Evolutionary conservation across 2,329 filamentous ascomycete species (phyloP).

Genomic region (Cladosporium cucumerinum): DNA sequence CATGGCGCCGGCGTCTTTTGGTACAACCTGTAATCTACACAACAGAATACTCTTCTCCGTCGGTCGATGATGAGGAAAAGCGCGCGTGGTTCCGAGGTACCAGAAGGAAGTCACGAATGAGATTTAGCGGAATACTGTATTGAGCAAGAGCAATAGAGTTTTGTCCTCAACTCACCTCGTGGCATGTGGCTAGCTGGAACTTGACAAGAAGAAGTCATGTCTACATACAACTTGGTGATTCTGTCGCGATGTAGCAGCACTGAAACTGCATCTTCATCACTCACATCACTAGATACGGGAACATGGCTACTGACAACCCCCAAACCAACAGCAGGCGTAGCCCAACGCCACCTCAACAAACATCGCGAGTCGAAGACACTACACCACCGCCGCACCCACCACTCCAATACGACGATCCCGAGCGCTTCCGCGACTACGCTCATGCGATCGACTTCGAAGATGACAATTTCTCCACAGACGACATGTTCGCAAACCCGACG

Average conservation of each 20-base stretch:
- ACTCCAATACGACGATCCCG: not conserved
- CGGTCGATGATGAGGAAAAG: constrained; percentile 8
- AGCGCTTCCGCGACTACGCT: not conserved
- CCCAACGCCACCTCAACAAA: not conserved
- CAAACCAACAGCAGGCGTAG: not conserved
- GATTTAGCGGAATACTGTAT: constrained; percentile 3
- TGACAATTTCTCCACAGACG: not conserved
- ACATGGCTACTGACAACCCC: not conserved
- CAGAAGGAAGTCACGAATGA: not conserved
- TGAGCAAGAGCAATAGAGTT: constrained; percentile 1
- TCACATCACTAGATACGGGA: not conserved
- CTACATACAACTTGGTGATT: not conserved
- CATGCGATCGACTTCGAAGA: not conserved
- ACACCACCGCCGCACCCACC: not conserved
- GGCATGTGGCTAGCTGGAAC: not conserved
- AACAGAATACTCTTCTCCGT: constrained; percentile 16
- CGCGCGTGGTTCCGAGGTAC: not conserved
- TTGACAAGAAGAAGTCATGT: not conserved
- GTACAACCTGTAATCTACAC: constrained; percentile 13
- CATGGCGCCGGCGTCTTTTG: constrained; percentile 17
- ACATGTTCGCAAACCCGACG: not conserved
- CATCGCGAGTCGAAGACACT: not conserved
- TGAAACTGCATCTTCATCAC: not conserved
- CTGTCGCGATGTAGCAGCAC: not conserved
- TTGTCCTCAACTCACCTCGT: not conserved